Evolutionary conservation across 768 basidiomycete species (phyloP), one percentile per base, ranked within the genome.

Genomic region (Tricholoma sp.): DNA sequence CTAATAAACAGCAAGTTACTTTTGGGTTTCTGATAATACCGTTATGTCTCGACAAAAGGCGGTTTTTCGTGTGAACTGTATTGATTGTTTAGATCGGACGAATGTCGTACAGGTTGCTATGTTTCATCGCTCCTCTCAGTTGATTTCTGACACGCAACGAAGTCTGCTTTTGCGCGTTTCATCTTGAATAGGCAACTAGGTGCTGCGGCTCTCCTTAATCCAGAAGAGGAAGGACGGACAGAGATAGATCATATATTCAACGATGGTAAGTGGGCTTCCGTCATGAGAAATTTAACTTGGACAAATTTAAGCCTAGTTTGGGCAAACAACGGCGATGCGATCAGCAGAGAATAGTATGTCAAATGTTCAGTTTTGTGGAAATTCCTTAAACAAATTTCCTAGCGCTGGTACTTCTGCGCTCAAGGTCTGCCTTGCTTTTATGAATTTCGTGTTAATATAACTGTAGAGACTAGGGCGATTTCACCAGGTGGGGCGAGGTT

Each of bases 271-370:
- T 54, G 22, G 35, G 50, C 19, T 18, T 52, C 34, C 11, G 35
- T 50, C 21, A 14, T 41, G 52, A 52, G 6, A 47, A 24, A 55
- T 34, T 1, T 27, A 11, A 18, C 32, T 19, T 54, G 32, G 4
- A 22, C 7, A 3, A 45, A 35, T 16, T 21, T n/a, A n/a, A 39
- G 19, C 46, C 21, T 58, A 91, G 91, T 93, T 16, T 99, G 97
- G 97, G 97, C 97, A 2, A 97, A 98, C 67, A 98, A 98, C 63
- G 97, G 97, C 0, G 97, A 99, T 68, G 89, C 92, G 5, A 91
- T 97, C 57, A 94, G 91, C 69, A 81, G 89, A 55, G 88, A 88
- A 55, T 93, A 91, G 89, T 91, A 67, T 67, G 86, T 78, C 8
- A n/a, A 54, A 54, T 46, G 8, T 43, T 54, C 27, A n/a, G 35